Base-by-base conservation (phyloP, 331 rosid genomes). In the Cydonia oblonga region DNA sequence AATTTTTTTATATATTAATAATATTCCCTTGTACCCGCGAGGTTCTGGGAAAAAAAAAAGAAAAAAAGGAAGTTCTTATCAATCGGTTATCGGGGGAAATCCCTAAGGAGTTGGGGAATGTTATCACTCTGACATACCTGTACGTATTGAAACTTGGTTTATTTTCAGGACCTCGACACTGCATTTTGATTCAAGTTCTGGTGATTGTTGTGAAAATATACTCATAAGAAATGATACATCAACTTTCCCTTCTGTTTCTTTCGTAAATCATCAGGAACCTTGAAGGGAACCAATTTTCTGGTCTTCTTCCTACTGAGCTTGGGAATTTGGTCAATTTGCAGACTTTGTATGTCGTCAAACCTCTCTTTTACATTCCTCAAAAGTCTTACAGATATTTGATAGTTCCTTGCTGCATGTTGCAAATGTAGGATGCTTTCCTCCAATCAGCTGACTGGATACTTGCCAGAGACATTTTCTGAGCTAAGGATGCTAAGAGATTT, bases 11-110 rank as follows among this genome's bases (percentile, higher is more conserved):
- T 25, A 25, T 25, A 25, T 25, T 2, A 25, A 25, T 25, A 25
- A 25, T 1, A 25, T 25, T 25, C 26, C 2, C 26, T 25, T 25
- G 26, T 25, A 30, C 1, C 7, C 1, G 6, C 1, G 3, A 35
- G 12, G 1, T 35, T 35, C 4, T 35, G 11, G 3, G 8, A 33
- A 7, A 9, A 9, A 35, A 33, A 8, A 8, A 32, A 33, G 7
- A 7, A 32, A 29, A n/a, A n/a, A n/a, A n/a, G n/a, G n/a, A n/a
- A 7, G 9, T 32, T 35, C 69, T 74, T 30, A 90, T 66, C 61
- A 92, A 92, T 82, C 86, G 84, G 59, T 65, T 92, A 64, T 87
- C 97, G 1, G 97, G 98, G 68, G 77, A 82, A 79, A 87, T 92
- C 86, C 92, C 92, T 10, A 77, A 61, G 81, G 90, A 77, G 63